These are phyloP conservation scores for Spergularia marina DNA, from an alignment of 148 eudicot genomes.

Conservation along the genomic window DNA sequence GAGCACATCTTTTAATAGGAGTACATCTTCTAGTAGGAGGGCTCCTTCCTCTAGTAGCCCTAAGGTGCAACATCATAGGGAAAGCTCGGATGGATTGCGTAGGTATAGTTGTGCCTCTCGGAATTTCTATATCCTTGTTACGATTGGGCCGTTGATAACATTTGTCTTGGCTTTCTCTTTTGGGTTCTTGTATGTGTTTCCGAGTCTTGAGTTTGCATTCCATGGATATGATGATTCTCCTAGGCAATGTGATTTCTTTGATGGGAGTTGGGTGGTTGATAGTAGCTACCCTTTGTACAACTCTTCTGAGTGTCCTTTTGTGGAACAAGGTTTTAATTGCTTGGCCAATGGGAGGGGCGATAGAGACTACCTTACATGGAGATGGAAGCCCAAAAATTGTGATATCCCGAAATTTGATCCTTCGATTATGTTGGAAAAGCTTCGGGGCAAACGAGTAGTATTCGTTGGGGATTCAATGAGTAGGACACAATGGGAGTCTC, in stretches of 20 bases:
- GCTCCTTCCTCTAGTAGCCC: constrained; percentile 37
- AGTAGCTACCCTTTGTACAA: constrained; percentile 57
- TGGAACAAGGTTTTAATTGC: constrained; percentile 60
- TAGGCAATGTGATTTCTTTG: constrained; percentile 41
- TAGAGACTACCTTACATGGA: constrained; percentile 50
- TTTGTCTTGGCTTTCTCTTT: constrained; percentile 39
- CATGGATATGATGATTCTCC: constrained; percentile 26
- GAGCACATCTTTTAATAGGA: constrained; percentile 34
- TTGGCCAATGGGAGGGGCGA: constrained; percentile 61
- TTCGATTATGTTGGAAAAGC: constrained; percentile 39
- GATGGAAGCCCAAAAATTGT: constrained; percentile 61
- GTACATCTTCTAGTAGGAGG: constrained; percentile 46
- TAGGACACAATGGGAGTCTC: constrained; percentile 72
- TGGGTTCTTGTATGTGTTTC: constrained; percentile 44
- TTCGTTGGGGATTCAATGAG: constrained; percentile 83
- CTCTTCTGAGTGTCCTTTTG: constrained; percentile 59
- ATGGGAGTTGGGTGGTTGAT: constrained; percentile 53
- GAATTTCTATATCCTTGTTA: constrained; percentile 30
- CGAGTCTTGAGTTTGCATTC: constrained; percentile 35
- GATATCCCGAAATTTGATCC: constrained; percentile 45
- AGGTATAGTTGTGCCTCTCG: constrained; percentile 32
- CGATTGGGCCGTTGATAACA: constrained; percentile 43
- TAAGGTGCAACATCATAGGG: constrained; percentile 23
- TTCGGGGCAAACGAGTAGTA: constrained; percentile 51
- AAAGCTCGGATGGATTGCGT: constrained; percentile 20